Evolutionary conservation across 345 rosid species (phyloP).

Genomic region (Stellera chamaejasme): DNA sequence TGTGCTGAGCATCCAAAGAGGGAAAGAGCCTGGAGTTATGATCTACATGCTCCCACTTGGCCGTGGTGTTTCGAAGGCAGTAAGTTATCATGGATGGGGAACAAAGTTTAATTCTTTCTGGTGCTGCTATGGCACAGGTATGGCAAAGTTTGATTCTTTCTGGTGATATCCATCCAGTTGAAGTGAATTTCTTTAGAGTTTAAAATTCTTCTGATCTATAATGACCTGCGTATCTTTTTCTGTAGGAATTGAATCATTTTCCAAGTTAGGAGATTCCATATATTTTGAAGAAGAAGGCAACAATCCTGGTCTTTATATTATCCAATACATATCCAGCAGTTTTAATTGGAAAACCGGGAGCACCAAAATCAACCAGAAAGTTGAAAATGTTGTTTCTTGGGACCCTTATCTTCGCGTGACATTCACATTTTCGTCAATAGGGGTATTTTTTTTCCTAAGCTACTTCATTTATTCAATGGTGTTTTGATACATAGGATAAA

Average conservation of each 20-base stretch:
- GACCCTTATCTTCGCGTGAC: slow-evolving; percentile 57
- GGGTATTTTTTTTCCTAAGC: slow-evolving; percentile 21
- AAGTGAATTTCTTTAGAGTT: slow-evolving; percentile 3
- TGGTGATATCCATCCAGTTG: background rate
- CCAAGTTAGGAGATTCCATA: slow-evolving; percentile 92
- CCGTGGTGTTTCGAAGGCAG: slow-evolving; percentile 70
- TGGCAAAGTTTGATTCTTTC: slow-evolving; percentile 3
- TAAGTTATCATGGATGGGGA: slow-evolving; percentile 83
- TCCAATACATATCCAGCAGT: slow-evolving; percentile 71
- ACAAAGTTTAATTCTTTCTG: slow-evolving; percentile 61
- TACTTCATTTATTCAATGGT: background rate
- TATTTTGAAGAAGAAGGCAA: slow-evolving; percentile 74
- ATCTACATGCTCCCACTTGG: slow-evolving; percentile 91
- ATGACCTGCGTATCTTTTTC: background rate
- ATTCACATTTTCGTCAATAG: slow-evolving; percentile 33
- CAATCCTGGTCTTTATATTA: slow-evolving; percentile 61
- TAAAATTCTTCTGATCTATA: background rate
- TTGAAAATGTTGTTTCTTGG: slow-evolving; percentile 54
- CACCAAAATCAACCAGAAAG: slow-evolving; percentile 45
- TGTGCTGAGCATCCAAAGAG: slow-evolving; percentile 86
- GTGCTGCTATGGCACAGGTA: slow-evolving; percentile 99
- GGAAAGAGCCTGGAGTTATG: slow-evolving; percentile 84
- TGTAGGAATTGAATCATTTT: slow-evolving; percentile 77
- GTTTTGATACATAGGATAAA: background rate
- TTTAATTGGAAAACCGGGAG: slow-evolving; percentile 63